Evolutionary conservation across 176 grass and related monocot species (phyloP).

Genomic region (Carex littledalei): DNA sequence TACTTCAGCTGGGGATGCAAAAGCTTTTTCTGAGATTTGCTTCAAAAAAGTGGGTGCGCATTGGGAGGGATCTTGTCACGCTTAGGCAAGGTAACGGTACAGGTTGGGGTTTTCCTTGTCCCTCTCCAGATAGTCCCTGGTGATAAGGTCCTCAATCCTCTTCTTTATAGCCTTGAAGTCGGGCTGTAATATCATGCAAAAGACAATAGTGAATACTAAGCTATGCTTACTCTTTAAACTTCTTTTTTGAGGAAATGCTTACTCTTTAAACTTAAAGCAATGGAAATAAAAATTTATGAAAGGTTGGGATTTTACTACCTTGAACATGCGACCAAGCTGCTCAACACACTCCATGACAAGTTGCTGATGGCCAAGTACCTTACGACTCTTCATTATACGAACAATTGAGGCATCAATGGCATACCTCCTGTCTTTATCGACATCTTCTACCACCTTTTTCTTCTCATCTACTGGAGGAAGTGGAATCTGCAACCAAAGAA

Average conservation of each 20-base stretch:
- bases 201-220: background rate
- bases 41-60: background rate
- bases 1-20: background rate
- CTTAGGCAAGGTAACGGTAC: slow-evolving; percentile 67
- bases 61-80: background rate
- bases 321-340: slow-evolving; percentile 93
- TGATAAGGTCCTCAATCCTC: slow-evolving; percentile 77
- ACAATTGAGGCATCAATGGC: slow-evolving; percentile 98
- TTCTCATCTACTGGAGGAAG: slow-evolving; percentile 96
- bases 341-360: slow-evolving; percentile 87
- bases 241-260: background rate
- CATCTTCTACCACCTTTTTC: slow-evolving; percentile 96
- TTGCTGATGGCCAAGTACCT: slow-evolving; percentile 81
- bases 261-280: background rate
- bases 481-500: slow-evolving; percentile 47
- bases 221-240: background rate
- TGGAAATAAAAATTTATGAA: background rate
- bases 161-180: slow-evolving; percentile 94
- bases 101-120: slow-evolving; percentile 66
- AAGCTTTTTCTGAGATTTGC: background rate
- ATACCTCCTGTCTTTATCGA: slow-evolving; percentile 91
- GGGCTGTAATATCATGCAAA: slow-evolving; percentile 35
- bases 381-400: slow-evolving; percentile 95
- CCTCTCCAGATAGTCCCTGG: slow-evolving; percentile 78
- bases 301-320: slow-evolving; percentile 30